A percentile compares a stretch with the other conserved stretches of the same genome.
Conservation (phyloP, 2,329 filamentous ascomycete species). For the Neofusicoccum umdonicola region DNA sequence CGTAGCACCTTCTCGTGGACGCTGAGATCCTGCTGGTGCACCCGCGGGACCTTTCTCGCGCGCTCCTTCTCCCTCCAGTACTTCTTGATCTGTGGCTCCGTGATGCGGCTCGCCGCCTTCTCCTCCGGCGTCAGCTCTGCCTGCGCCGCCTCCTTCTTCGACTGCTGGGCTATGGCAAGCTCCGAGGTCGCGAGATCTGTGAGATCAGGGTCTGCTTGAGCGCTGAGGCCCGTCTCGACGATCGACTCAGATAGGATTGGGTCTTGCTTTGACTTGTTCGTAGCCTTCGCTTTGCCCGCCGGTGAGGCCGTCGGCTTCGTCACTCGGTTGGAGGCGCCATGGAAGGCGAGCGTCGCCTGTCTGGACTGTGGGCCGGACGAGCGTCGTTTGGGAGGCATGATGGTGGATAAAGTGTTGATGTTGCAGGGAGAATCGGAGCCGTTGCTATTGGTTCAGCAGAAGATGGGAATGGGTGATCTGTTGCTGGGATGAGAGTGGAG, state of each 20-base stretch:
- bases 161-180: conserved; percentile 39
- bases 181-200: conserved; percentile 39
- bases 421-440: neutral
- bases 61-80: conserved; percentile 78
- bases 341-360: conserved; percentile 64
- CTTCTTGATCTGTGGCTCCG: conserved; percentile 65
- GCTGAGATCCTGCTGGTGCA: conserved; percentile 74
- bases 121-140: conserved; percentile 43
- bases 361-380: conserved; percentile 30
- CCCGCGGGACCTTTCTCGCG: conserved; percentile 63
- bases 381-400: conserved; percentile 48
- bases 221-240: conserved; percentile 26
- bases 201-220: conserved; percentile 21
- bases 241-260: conserved; percentile 34
- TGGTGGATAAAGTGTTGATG: neutral
- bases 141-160: conserved; percentile 34
- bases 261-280: conserved; percentile 39
- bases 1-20: conserved; percentile 81
- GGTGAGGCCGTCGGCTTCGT: conserved; percentile 53
- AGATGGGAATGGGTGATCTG: conserved; percentile 5
- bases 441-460: neutral
- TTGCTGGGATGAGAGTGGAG: conserved; percentile 1
- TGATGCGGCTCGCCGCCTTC: conserved; percentile 61
- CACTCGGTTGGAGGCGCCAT: conserved; percentile 53
- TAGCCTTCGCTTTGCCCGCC: conserved; percentile 21